These are phyloP conservation scores for Eucalyptus sideroxylon DNA, from an alignment of 345 rosid species.

Conservation along the genomic window DNA sequence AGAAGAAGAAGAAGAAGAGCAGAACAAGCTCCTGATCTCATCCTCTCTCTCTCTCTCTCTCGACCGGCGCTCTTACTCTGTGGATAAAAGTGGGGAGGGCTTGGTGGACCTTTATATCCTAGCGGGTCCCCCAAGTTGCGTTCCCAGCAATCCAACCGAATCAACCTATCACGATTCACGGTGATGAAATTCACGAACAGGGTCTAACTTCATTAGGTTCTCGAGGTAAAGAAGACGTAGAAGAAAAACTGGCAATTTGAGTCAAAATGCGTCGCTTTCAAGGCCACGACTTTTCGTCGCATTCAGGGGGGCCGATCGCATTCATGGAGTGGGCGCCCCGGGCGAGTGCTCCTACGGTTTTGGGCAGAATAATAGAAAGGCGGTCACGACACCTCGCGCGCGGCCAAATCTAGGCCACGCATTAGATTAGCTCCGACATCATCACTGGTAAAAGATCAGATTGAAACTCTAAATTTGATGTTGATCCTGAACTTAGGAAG, in stretches of 20 bases:
- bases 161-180: not conserved
- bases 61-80: not conserved
- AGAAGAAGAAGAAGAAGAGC: not conserved
- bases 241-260: not conserved
- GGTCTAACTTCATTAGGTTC: not conserved
- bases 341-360: not conserved
- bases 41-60: not conserved
- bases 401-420: not conserved
- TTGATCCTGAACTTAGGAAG: not conserved
- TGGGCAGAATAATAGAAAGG: not conserved
- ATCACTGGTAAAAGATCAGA: not conserved
- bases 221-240: not conserved
- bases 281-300: not conserved
- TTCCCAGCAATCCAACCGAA: not conserved
- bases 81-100: not conserved
- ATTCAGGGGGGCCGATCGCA: not conserved
- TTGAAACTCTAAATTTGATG: not conserved
- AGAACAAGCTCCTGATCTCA: not conserved
- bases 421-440: not conserved
- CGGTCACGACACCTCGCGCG: not conserved
- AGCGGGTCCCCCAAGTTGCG: not conserved
- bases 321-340: not conserved
- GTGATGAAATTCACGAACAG: not conserved
- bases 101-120: not conserved
- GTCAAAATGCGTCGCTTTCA: not conserved